Evolutionary conservation across 2,329 filamentous ascomycete species (phyloP).

Genomic region (Fusarium bactridioides): DNA sequence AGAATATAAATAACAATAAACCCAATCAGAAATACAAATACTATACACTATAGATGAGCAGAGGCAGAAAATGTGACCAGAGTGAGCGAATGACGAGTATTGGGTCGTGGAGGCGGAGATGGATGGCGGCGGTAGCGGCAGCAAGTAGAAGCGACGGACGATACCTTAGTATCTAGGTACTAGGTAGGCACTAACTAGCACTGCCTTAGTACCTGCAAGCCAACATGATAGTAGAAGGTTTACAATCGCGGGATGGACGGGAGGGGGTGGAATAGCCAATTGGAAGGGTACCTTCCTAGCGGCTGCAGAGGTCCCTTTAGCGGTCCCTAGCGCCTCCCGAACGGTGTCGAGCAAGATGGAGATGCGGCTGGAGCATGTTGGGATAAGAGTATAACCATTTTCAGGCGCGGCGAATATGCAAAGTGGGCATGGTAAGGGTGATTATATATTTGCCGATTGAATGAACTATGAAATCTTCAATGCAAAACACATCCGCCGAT

Average conservation of each 20-base stretch:
- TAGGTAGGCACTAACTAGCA: background rate
- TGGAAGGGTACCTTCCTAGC: slow-evolving; percentile 26
- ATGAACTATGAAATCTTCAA: background rate
- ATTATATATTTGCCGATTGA: no score
- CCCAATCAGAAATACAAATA: slow-evolving; percentile 2
- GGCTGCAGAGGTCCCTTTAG: slow-evolving; percentile 15
- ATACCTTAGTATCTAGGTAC: background rate
- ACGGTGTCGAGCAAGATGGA: background rate
- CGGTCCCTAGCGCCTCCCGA: slow-evolving; percentile 6
- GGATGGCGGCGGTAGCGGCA: slow-evolving; percentile 9
- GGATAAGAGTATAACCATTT: background rate
- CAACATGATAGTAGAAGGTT: slow-evolving; percentile 27
- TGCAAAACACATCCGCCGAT: background rate
- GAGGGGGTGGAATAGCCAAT: slow-evolving; percentile 17
- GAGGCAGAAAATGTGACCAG: slow-evolving; percentile 14
- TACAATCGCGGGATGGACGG: slow-evolving; percentile 24
- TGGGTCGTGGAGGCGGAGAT: slow-evolving; percentile 29
- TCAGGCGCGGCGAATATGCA: background rate
- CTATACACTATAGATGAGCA: slow-evolving; percentile 8
- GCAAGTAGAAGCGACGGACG: slow-evolving; percentile 6
- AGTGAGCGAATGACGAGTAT: slow-evolving; percentile 26
- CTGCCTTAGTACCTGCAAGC: slow-evolving; percentile 9
- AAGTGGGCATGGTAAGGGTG: background rate
- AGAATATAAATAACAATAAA: background rate
- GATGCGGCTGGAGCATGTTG: background rate